Evolutionary conservation across 805 yeast species (phyloP).

Genomic region (Hermanozyma aechmeae): DNA sequence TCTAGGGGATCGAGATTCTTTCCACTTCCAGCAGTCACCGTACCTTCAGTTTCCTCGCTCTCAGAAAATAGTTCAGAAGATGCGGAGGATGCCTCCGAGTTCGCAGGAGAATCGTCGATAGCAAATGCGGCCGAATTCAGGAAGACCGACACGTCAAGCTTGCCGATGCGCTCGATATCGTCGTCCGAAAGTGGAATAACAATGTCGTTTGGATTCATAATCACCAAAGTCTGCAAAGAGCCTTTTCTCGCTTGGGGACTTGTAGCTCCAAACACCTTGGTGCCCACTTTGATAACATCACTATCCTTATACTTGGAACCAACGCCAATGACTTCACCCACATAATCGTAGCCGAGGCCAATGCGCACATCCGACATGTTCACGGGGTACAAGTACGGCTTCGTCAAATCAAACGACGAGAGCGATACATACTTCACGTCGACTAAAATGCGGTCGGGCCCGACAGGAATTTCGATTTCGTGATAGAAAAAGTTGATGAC

Average conservation of each 20-base stretch:
- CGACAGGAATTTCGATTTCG: slow-evolving; percentile 40
- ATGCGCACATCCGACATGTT: slow-evolving; percentile 44
- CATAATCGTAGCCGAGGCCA: slow-evolving; percentile 65
- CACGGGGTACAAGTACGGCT: slow-evolving; percentile 44
- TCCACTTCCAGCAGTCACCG: no score
- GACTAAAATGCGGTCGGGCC: slow-evolving; percentile 41
- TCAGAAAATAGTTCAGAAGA: no score
- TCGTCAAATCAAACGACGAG: slow-evolving; percentile 58
- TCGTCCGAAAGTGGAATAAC: slow-evolving; percentile 19
- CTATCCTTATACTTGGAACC: slow-evolving; percentile 34
- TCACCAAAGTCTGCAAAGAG: slow-evolving; percentile 45
- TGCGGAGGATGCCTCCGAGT: no score
- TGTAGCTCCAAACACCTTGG: slow-evolving; percentile 54
- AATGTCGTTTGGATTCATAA: slow-evolving; percentile 45
- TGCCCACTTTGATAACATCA: slow-evolving; percentile 40
- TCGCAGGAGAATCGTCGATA: no score
- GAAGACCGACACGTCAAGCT: slow-evolving; percentile 18
- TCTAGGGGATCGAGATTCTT: no score
- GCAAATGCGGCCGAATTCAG: no score
- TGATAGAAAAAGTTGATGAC: slow-evolving; percentile 46
- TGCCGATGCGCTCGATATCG: slow-evolving; percentile 11
- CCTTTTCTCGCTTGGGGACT: slow-evolving; percentile 47
- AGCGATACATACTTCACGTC: slow-evolving; percentile 51
- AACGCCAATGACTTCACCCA: slow-evolving; percentile 49
- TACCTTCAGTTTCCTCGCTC: no score